Percentiles rank a stretch among this genome's conserved stretches.
Evolutionary conservation across 148 eudicot species (phyloP).

Genomic region (Dysphania ambrosioides): DNA sequence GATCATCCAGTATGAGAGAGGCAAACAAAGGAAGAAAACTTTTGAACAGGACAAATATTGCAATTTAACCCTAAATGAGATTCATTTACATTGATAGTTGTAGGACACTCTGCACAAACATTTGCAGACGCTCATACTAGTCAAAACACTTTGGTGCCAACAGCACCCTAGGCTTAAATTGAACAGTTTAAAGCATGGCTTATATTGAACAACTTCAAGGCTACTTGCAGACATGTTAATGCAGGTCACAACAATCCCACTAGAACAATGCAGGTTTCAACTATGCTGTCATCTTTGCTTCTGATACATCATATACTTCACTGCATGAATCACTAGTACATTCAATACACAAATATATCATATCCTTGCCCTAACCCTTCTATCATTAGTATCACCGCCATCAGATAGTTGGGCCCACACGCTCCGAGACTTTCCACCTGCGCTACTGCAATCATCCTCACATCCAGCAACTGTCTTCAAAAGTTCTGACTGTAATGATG

Average conservation of each 20-base stretch:
- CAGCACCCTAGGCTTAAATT: slow-evolving; percentile 11
- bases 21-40: too few relatives aligned
- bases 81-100: slow-evolving; percentile 22
- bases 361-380: slow-evolving; percentile 78
- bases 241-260: slow-evolving; percentile 1
- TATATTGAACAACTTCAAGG: too few relatives aligned
- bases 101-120: slow-evolving; percentile 12
- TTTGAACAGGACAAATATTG: not conserved
- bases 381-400: slow-evolving; percentile 64
- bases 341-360: slow-evolving; percentile 27
- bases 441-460: slow-evolving; percentile 75
- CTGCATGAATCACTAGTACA: slow-evolving; percentile 8
- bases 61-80: slow-evolving; percentile 22
- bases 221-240: slow-evolving; percentile 16
- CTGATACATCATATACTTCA: too few relatives aligned
- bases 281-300: too few relatives aligned
- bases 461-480: slow-evolving; percentile 78
- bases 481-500: slow-evolving; percentile 69
- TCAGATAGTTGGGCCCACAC: slow-evolving; percentile 62
- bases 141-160: slow-evolving; percentile 7
- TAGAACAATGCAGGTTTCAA: too few relatives aligned
- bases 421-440: slow-evolving; percentile 71
- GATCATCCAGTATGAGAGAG: too few relatives aligned
- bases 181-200: too few relatives aligned
- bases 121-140: not conserved